Evolutionary conservation across 176 grass and related monocot genomes (phyloP).

Genomic region (Ananas comosus): DNA sequence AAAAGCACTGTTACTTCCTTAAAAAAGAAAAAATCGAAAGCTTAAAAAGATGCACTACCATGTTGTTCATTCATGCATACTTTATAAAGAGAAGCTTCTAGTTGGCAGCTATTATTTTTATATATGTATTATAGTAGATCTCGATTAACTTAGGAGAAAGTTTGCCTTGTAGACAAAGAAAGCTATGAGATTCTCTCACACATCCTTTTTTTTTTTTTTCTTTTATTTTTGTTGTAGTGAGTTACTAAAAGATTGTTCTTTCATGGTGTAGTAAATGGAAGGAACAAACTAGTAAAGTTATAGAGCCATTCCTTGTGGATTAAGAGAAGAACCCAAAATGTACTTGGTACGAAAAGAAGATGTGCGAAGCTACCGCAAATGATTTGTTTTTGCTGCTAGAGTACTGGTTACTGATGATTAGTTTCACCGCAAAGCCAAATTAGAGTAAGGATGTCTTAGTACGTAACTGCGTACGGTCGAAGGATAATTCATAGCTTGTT

Average conservation of each 20-base stretch:
- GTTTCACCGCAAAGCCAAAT: too few species aligned
- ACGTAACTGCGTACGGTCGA: too few species aligned
- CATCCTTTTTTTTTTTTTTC: conserved; percentile 35
- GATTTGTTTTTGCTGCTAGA: too few species aligned
- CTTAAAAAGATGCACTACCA: too few species aligned
- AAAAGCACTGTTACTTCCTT: too few species aligned
- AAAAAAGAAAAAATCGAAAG: too few species aligned
- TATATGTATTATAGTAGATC: conserved; percentile 3
- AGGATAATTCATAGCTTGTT: too few species aligned
- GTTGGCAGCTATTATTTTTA: neutral
- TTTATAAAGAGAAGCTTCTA: neutral
- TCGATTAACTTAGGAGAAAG: conserved; percentile 5
- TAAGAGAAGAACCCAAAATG: conserved; percentile 65
- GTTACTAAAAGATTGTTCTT: neutral
- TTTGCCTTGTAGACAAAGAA: conserved; percentile 56
- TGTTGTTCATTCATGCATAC: too few species aligned
- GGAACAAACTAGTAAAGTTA: neutral
- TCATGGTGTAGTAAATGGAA: conserved; percentile 10
- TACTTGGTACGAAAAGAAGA: neutral
- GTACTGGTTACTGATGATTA: too few species aligned
- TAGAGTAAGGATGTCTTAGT: too few species aligned
- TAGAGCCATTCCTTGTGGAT: conserved; percentile 58
- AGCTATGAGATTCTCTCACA: conserved; percentile 30
- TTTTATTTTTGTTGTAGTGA: conserved; percentile 20
- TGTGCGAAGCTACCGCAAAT: neutral